Evolutionary conservation across 2,329 filamentous ascomycete genomes (phyloP).

Genomic region (Trichophyton rubrum): DNA sequence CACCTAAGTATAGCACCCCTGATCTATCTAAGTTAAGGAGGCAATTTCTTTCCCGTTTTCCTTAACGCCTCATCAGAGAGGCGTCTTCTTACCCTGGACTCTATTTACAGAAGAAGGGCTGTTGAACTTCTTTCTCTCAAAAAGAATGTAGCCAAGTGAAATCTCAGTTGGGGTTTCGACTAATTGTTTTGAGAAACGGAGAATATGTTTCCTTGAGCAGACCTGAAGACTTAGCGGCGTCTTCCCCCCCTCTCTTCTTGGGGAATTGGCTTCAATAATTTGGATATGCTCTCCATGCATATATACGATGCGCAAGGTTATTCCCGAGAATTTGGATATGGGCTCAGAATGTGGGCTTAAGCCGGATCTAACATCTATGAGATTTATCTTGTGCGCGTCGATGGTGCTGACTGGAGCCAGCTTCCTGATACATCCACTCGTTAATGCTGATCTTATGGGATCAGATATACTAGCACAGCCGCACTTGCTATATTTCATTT

Average conservation of each 20-base stretch:
- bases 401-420: too few relatives aligned
- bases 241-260: background rate
- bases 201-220: background rate
- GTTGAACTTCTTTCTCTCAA: too few relatives aligned
- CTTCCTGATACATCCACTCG: background rate
- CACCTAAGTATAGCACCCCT: background rate
- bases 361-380: background rate
- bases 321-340: background rate
- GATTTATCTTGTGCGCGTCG: background rate
- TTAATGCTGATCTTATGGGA: background rate
- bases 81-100: too few relatives aligned
- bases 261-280: background rate
- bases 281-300: background rate
- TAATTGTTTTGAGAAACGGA: background rate
- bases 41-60: too few relatives aligned
- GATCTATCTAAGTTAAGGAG: too few relatives aligned
- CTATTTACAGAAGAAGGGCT: too few relatives aligned
- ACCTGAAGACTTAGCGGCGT: background rate
- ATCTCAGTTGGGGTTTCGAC: too few relatives aligned
- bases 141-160: too few relatives aligned
- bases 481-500: too few relatives aligned
- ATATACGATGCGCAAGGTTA: background rate
- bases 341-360: background rate
- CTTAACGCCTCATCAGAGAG: too few relatives aligned
- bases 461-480: too few relatives aligned